Evolutionary conservation across 768 basidiomycete genomes (phyloP).

Genomic region (Termitomyces heimii): DNA sequence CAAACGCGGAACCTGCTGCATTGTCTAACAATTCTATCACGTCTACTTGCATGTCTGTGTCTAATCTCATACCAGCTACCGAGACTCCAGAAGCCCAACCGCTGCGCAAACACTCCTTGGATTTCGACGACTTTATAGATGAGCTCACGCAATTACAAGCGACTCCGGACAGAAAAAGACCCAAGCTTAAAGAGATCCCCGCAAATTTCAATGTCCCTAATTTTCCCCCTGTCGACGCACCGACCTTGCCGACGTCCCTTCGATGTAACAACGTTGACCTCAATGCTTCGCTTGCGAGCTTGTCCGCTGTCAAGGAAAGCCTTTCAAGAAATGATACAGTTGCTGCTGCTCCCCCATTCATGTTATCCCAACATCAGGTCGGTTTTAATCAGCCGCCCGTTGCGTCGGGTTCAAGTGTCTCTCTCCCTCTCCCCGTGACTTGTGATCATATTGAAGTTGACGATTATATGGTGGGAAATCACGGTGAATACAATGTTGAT

Average conservation of each 20-base stretch:
- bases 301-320: background rate
- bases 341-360: background rate
- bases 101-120: slow-evolving; percentile 32
- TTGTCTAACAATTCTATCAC: background rate
- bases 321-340: background rate
- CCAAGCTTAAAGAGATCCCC: slow-evolving; percentile 19
- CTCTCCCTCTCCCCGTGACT: background rate
- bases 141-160: background rate
- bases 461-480: slow-evolving; percentile 4
- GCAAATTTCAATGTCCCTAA: slow-evolving; percentile 16
- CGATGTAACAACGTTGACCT: background rate
- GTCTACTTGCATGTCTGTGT: background rate
- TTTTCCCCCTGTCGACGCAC: background rate
- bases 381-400: background rate
- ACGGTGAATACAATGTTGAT: slow-evolving; percentile 14
- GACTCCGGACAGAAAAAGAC: slow-evolving; percentile 16
- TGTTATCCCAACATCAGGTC: background rate
- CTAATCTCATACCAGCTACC: background rate
- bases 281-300: background rate
- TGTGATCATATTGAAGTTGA: background rate
- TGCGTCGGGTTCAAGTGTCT: slow-evolving; percentile 17
- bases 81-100: slow-evolving; percentile 23
- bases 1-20: background rate
- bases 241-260: background rate
- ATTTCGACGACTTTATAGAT: slow-evolving; percentile 4